Percentiles rank a stretch among this genome's conserved stretches.
Evolutionary conservation across 192 early-diverging fungal species (phyloP).

Genomic region (Coemansia sp.): DNA sequence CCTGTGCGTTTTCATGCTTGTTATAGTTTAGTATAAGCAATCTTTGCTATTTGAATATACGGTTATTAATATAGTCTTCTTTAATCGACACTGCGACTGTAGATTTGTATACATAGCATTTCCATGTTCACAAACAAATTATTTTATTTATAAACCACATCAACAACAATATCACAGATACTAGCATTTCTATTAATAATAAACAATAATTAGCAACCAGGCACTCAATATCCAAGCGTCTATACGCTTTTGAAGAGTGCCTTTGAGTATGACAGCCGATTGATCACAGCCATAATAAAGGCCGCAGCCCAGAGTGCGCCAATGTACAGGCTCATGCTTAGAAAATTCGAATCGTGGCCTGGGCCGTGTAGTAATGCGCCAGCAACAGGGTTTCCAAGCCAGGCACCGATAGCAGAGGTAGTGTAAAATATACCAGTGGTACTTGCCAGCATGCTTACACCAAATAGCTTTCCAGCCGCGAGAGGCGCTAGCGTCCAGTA

Average conservation of each 20-base stretch:
- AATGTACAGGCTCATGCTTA: conserved; percentile 39
- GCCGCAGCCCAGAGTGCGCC: conserved; percentile 45
- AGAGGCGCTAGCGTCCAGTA: conserved; percentile 49
- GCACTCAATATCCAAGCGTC: background rate
- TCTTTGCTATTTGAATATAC: too few species aligned
- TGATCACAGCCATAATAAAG: conserved; percentile 16
- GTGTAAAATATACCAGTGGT: conserved; percentile 48
- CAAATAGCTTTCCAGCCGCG: conserved; percentile 46
- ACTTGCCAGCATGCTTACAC: conserved; percentile 39
- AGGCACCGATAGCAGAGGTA: conserved; percentile 35
- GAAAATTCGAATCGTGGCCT: conserved; percentile 25
- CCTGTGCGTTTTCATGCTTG: too few species aligned
- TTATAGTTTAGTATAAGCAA: too few species aligned
- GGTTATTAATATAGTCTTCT: too few species aligned
- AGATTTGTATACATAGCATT: too few species aligned
- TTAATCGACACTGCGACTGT: too few species aligned
- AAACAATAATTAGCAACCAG: background rate
- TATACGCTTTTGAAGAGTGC: conserved; percentile 7
- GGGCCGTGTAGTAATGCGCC: conserved; percentile 40
- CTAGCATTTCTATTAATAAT: background rate
- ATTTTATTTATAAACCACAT: too few species aligned
- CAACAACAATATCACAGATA: background rate
- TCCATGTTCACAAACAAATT: too few species aligned
- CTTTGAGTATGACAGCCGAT: conserved; percentile 29
- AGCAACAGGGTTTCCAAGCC: conserved; percentile 41